Base-by-base conservation (phyloP, 2,329 filamentous ascomycete genomes). In the Colletotrichum sp. region DNA sequence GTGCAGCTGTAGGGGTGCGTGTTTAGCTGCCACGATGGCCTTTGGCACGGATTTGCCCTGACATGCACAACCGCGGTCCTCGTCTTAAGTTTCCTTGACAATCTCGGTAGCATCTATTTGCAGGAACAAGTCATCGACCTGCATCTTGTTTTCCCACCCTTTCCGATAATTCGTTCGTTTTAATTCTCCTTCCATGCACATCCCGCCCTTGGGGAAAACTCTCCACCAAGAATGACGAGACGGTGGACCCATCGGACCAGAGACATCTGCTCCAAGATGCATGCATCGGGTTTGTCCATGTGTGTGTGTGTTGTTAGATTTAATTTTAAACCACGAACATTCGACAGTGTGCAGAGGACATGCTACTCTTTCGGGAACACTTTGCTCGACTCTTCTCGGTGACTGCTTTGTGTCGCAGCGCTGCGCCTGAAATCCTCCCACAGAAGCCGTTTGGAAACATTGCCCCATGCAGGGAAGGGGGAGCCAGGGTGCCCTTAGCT, bases 1-100 rank as follows among this genome's bases (percentile, higher is more conserved):
- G 15, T 16, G 54, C 24, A 31, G n/a, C 54, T 27, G 54, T 57
- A 57, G 59, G 62, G 47, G 12, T 51, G 43, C 12, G n/a, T 58
- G n/a, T 51, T 57, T 58, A 51, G 43, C 66, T 57, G 61, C 61
- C 61, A 47, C 61, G 8, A 27, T 64, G 43, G 43, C 43, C 43
- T 21, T 51, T 51, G 54, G 65, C 58, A 36, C 57, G 62, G 38
- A 57, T 62, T 33, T 38, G 38, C 55, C 33, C 18, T 34, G 55
- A 59, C 55, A 11, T 47, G 66, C 18, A 29, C 38, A 43, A 59
- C 54, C 34, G 34, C 31, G 65, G 65, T 59, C 13, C 38, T 62
- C 61, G 61, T 62, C 67, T 64, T n/a, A 66, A 70, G 36, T 66
- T 51, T 72, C 54, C 62, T 62, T 69, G 71, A 70, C 71, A 36